phyloP scores from a whole-genome alignment of 306 rosid genomes.

The Myrica gale region DNA sequence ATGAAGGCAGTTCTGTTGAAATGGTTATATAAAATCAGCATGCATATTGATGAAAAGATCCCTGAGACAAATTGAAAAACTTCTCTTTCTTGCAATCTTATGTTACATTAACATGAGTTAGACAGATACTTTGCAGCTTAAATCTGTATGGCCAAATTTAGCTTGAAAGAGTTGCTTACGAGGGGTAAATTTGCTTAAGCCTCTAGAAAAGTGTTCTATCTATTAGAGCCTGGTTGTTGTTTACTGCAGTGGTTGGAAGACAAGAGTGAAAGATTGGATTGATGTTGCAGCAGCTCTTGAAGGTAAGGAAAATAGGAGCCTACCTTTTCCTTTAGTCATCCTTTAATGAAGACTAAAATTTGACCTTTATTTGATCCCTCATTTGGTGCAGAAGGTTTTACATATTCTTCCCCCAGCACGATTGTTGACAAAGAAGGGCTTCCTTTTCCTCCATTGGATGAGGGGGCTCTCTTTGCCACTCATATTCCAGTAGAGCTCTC shows the following conservation, averaged over 20 bases:
- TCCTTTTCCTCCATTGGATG: slow-evolving; percentile 56
- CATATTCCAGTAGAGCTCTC: slow-evolving; percentile 42
- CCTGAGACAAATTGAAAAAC: background rate
- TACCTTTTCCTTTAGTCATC: background rate
- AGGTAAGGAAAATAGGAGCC: slow-evolving; percentile 24
- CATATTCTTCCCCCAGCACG: slow-evolving; percentile 30
- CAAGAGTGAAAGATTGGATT: slow-evolving; percentile 41
- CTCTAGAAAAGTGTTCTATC: background rate
- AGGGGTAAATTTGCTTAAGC: background rate
- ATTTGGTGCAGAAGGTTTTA: slow-evolving; percentile 32
- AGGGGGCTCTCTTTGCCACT: slow-evolving; percentile 32
- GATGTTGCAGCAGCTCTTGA: slow-evolving; percentile 31
- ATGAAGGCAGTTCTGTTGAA: background rate
- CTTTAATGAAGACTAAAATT: background rate
- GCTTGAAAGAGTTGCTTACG: background rate
- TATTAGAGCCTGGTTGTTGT: background rate
- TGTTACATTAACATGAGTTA: slow-evolving; percentile 2
- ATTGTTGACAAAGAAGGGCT: slow-evolving; percentile 44
- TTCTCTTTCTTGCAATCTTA: background rate
- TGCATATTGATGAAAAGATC: background rate
- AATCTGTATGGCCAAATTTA: background rate
- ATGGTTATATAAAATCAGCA: background rate
- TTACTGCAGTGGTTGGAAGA: slow-evolving; percentile 55
- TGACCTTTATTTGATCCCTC: background rate
- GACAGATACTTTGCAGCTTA: background rate